These are phyloP conservation scores for Selaginella tamariscina DNA, from an alignment of 75 land plant genomes.

Conservation along the genomic window DNA sequence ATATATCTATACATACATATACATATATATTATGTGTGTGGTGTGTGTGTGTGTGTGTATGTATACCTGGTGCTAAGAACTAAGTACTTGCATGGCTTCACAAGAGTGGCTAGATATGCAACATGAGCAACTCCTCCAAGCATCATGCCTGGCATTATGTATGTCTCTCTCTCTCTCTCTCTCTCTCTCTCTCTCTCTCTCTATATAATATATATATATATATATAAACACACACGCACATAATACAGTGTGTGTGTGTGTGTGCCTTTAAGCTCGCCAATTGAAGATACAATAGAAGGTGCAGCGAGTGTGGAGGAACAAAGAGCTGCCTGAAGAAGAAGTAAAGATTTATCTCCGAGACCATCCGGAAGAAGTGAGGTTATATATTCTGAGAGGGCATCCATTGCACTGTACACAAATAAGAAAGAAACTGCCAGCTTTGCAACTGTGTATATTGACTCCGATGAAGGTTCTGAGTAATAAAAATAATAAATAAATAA, in stretches of 20 bases:
- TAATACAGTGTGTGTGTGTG: too few species aligned
- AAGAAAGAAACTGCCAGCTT: not conserved
- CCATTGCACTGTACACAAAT: not conserved
- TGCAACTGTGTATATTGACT: not conserved
- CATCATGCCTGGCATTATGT: not conserved
- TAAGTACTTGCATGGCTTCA: not conserved
- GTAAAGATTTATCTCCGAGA: not conserved
- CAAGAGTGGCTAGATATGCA: not conserved
- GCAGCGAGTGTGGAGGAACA: not conserved
- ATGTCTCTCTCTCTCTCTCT: too few species aligned
- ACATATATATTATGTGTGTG: too few species aligned
- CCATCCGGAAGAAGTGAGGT: not conserved
- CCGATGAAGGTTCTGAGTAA: not conserved
- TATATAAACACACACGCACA: too few species aligned
- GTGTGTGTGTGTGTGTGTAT: too few species aligned
- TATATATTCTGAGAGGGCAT: not conserved
- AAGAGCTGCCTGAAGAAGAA: not conserved
- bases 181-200: too few species aligned
- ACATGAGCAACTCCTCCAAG: not conserved
- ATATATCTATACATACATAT: too few species aligned
- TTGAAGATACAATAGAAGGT: not conserved
- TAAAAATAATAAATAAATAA: not conserved
- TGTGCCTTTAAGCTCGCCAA: not conserved
- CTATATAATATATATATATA: too few species aligned
- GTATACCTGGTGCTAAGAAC: not conserved